A percentile compares a stretch with the other conserved stretches of the same genome.
Conservation (phyloP, 768 basidiomycete genomes). For the Kwoniella dejecticola region DNA sequence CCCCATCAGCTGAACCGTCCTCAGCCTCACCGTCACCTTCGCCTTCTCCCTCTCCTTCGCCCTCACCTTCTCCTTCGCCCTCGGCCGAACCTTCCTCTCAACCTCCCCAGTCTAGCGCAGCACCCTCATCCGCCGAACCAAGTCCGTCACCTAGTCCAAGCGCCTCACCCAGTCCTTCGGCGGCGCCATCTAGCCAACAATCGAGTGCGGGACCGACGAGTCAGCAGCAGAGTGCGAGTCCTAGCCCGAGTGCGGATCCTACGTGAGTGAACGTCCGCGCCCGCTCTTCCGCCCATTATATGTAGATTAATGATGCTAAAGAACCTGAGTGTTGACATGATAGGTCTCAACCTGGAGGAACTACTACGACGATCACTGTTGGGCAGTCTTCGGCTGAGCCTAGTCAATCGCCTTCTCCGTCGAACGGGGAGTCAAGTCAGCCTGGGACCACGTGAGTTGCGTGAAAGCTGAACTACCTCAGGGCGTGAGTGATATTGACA, state of each 20-base stretch:
- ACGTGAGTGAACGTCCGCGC: conserved; percentile 1
- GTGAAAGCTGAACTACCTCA: no score
- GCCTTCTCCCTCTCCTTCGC: conserved; percentile 8
- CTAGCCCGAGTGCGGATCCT: conserved; percentile 2
- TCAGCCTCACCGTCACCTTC: conserved; percentile 3
- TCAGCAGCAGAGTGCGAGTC: conserved; percentile 1
- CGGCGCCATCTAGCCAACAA: conserved; percentile 10
- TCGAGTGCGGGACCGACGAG: conserved; percentile 1
- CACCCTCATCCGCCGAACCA: conserved; percentile 13
- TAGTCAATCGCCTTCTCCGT: conserved; percentile 1
- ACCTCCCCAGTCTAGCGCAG: conserved; percentile 2
- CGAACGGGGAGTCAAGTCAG: conserved; percentile 8
- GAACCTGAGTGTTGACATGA: no score
- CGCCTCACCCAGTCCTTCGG: conserved; percentile 11
- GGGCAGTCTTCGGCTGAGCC: conserved; percentile 21
- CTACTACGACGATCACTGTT: conserved; percentile 30
- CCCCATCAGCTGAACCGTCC: conserved; percentile 3
- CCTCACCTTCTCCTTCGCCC: conserved; percentile 16
- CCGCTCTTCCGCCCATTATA: background rate
- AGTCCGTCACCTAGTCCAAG: conserved; percentile 8
- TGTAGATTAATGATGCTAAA: background rate
- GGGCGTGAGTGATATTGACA: no score
- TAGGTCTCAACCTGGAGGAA: conserved; percentile 2
- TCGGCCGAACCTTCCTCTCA: conserved; percentile 10
- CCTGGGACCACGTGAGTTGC: conserved; percentile 10